Evolutionary conservation across 2,329 filamentous ascomycete genomes (phyloP).

Genomic region (Basipetospora chlamydospora): DNA sequence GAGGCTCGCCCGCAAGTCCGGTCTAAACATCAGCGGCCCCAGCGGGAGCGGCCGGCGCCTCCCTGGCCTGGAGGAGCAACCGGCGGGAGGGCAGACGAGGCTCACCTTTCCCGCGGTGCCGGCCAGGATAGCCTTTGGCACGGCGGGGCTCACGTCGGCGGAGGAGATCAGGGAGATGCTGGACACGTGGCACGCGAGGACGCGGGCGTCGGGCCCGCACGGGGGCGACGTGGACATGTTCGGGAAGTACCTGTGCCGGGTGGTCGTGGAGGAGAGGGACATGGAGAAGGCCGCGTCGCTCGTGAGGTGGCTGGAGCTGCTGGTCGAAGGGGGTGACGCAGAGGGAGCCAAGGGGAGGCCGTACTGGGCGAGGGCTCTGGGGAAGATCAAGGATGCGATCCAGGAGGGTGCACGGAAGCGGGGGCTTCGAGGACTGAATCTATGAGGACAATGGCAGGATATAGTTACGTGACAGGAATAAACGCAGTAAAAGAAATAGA

Average conservation of each 20-base stretch:
- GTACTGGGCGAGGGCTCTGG: conserved; percentile 31
- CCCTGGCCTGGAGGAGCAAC: neutral
- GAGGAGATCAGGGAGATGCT: conserved; percentile 60
- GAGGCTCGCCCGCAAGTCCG: conserved; percentile 26
- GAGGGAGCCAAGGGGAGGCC: conserved; percentile 21
- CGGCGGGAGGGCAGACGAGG: conserved; percentile 21
- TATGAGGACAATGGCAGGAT: neutral
- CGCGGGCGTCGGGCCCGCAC: conserved; percentile 59
- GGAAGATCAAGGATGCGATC: conserved; percentile 31
- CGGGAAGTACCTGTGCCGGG: conserved; percentile 53
- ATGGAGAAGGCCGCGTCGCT: conserved; percentile 59
- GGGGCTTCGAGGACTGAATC: conserved; percentile 24
- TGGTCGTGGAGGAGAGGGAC: conserved; percentile 64
- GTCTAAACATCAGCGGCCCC: conserved; percentile 1
- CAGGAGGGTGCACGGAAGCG: conserved; percentile 40
- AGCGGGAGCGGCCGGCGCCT: neutral
- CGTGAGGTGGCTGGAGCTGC: conserved; percentile 50
- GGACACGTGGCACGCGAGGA: conserved; percentile 60
- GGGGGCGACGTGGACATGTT: conserved; percentile 63
- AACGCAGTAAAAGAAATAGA: too few relatives aligned
- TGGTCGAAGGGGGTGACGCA: conserved; percentile 32
- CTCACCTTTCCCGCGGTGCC: conserved; percentile 33
- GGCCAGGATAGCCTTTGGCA: conserved; percentile 30
- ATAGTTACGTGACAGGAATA: too few relatives aligned
- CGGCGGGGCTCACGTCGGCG: conserved; percentile 24